phyloP scores from a whole-genome alignment of 345 rosid genomes.

The Tarenaya hassleriana region DNA sequence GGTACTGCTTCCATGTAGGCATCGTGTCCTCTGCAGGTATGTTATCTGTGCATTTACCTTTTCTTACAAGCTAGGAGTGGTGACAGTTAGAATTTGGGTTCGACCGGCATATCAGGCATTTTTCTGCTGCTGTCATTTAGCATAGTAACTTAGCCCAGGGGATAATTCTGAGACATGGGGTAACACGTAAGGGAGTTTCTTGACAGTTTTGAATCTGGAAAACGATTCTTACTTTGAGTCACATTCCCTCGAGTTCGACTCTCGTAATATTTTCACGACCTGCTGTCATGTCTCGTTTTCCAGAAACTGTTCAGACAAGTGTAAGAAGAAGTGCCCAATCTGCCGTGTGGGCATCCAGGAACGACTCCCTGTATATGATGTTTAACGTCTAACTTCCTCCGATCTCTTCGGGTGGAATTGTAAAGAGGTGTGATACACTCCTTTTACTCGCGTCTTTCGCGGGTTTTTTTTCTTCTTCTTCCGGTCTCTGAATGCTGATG shows the following conservation, averaged over 20 bases:
- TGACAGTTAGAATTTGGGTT: not conserved
- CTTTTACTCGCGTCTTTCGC: constrained; percentile 12
- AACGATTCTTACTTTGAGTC: not conserved
- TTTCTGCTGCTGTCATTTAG: too few relatives aligned
- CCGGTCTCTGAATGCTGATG: too few relatives aligned
- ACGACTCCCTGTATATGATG: constrained; percentile 84
- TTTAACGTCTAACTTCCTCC: constrained; percentile 36
- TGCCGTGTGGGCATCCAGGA: constrained; percentile 70
- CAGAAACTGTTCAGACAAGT: constrained; percentile 84
- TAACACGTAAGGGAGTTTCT: too few relatives aligned
- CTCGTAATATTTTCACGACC: constrained; percentile 6
- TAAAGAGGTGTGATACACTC: constrained; percentile 19
- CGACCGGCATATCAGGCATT: not conserved
- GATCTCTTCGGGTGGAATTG: constrained; percentile 18
- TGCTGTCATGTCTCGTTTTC: constrained; percentile 18
- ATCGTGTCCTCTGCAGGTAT: constrained; percentile 94
- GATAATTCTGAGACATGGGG: too few relatives aligned
- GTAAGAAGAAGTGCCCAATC: constrained; percentile 86
- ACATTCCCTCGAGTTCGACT: not conserved
- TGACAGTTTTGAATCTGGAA: too few relatives aligned
- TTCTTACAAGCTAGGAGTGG: too few relatives aligned
- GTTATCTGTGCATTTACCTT: constrained; percentile 18
- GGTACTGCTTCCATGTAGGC: constrained; percentile 93
- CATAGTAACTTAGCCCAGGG: too few relatives aligned
- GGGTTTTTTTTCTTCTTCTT: constrained; percentile 19